phyloP scores from a whole-genome alignment of 1,139 yeast genomes.

The Torulaspora pretoriensis region DNA sequence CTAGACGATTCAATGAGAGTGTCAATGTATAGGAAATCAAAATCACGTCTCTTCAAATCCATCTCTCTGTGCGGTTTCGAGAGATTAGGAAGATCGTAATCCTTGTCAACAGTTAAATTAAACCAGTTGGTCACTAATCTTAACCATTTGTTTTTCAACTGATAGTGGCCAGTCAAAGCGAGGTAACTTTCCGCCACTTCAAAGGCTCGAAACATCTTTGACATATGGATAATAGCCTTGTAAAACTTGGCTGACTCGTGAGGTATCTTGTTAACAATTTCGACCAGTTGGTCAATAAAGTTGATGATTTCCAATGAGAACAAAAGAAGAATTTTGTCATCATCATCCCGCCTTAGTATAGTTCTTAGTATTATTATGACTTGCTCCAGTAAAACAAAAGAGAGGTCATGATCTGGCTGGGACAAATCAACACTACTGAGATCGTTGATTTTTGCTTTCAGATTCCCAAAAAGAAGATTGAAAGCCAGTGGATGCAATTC shows the following conservation, averaged over 20 bases:
- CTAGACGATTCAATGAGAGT: slow-evolving; percentile 63
- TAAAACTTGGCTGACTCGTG: slow-evolving; percentile 40
- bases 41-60: slow-evolving; percentile 40
- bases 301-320: slow-evolving; percentile 42
- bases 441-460: slow-evolving; percentile 22
- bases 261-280: slow-evolving; percentile 38
- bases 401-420: slow-evolving; percentile 23
- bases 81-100: slow-evolving; percentile 36
- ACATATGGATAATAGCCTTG: slow-evolving; percentile 54
- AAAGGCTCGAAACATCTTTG: slow-evolving; percentile 51
- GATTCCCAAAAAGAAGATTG: slow-evolving; percentile 38
- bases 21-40: slow-evolving; percentile 56
- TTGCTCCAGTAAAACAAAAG: slow-evolving; percentile 40
- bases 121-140: slow-evolving; percentile 64
- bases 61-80: slow-evolving; percentile 34
- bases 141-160: slow-evolving; percentile 57
- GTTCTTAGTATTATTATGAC: slow-evolving; percentile 41
- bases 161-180: slow-evolving; percentile 53
- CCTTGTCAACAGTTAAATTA: slow-evolving; percentile 46
- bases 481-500: slow-evolving; percentile 45
- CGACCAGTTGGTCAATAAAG: slow-evolving; percentile 38
- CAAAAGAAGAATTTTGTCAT: slow-evolving; percentile 37
- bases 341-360: slow-evolving; percentile 41
- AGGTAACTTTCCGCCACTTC: slow-evolving; percentile 44
- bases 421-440: slow-evolving; percentile 31